Conservation (phyloP, 106 monocot species). For the Dioscorea alata region DNA sequence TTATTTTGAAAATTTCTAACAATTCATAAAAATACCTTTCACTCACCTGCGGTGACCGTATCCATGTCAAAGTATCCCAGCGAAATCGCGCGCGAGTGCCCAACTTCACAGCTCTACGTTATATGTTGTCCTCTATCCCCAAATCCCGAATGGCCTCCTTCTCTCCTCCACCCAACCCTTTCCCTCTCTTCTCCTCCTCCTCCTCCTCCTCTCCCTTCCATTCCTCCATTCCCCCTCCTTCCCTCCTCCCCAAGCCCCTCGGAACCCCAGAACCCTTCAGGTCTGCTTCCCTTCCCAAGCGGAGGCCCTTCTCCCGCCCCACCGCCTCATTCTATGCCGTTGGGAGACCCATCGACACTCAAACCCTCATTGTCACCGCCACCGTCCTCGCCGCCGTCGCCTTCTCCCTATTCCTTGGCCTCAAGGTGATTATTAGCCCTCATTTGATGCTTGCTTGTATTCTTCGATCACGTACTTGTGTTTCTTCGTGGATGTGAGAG, state of each 20-base stretch:
- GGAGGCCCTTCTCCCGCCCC: conserved; percentile 5
- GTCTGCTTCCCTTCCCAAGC: not conserved
- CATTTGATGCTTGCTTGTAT: too few species aligned
- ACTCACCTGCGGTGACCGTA: too few species aligned
- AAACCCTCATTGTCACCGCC: conserved; percentile 54
- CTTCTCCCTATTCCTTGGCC: conserved; percentile 61
- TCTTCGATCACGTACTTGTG: not conserved
- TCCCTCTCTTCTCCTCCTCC: conserved; percentile 1
- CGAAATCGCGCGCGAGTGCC: not conserved
- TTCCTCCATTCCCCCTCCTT: not conserved
- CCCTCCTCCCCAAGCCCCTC: conserved; percentile 4
- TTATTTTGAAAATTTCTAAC: too few species aligned
- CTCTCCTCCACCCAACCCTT: conserved; percentile 13
- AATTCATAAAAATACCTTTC: too few species aligned
- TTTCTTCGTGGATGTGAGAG: not conserved
- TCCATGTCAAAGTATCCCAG: not conserved
- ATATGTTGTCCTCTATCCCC: conserved; percentile 1
- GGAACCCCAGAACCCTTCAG: not conserved
- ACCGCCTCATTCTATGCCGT: conserved; percentile 19
- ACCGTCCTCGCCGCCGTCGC: conserved; percentile 53
- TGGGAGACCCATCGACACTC: conserved; percentile 49
- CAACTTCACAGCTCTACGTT: not conserved
- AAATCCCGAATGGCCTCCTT: not conserved
- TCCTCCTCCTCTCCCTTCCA: not conserved
- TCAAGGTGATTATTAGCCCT: conserved; percentile 29